Base-by-base conservation (phyloP, 805 yeast genomes). In the Citeromyces nyonsensis region DNA sequence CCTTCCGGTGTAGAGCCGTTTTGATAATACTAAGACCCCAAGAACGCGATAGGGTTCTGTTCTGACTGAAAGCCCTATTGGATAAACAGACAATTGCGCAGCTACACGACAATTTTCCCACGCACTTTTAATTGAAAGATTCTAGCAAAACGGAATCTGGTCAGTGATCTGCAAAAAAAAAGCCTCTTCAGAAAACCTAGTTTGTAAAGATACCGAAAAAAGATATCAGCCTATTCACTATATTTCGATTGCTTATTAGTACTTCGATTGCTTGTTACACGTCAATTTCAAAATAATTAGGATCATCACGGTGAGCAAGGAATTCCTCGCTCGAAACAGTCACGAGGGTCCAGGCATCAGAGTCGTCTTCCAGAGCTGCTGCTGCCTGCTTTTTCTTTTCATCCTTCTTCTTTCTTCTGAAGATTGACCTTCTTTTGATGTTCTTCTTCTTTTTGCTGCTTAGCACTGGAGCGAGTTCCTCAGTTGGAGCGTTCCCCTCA, bases 311-410 rank as follows among this genome's bases (percentile, higher is more conserved):
- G 53, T 69, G 44, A 5, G 51, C 49, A 32, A 59, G 61, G 42
- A 42, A 69, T 39, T 69, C 75, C 13, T 36, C 47, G 38, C 66
- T 66, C 24, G 61, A 56, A 22, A 69, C 63, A 25, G 70, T 69
- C 45, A 66, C 71, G 40, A 66, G 63, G 6, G 57, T 48, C 14
- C 48, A 43, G 29, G 52, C 57, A 29, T 56, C 61, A 12, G 33
- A 32, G 3, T 18, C 35, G 15, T 25, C 34, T 5, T 33, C 33
- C 10, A 35, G 37, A 22, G 35, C 34, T 7, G 31, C 38, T 3
- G 33, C 33, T 4, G 30, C 38, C 18, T 29, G 22, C 7, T 32
- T 31, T 12, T 28, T 15, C 22, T 28, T 15, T 13, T 22, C 32
- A 10, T 20, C 20, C n/a, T n/a, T 24, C 11, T 11, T 29, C 10